Percentiles rank a stretch among this genome's conserved stretches.
Conservation (phyloP, 2,329 filamentous ascomycete species). For the Fusarium coicis region DNA sequence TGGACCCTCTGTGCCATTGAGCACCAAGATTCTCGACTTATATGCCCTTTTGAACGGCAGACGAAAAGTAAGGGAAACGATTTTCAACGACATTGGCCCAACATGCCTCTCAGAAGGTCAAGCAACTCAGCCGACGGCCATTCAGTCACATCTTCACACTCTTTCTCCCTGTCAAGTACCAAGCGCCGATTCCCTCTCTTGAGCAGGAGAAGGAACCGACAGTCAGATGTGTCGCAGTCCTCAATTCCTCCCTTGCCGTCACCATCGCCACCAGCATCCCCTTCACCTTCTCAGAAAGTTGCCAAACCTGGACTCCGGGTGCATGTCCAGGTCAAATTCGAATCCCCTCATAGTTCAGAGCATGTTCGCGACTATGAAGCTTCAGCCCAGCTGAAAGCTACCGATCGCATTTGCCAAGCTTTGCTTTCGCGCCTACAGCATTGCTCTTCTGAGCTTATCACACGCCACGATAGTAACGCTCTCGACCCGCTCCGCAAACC, state of each 20-base stretch:
- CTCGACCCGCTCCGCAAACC: conserved; percentile 52
- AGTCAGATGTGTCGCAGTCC: conserved; percentile 38
- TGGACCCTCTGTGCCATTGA: conserved; percentile 36
- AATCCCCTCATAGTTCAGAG: conserved; percentile 55
- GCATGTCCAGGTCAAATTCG: conserved; percentile 58
- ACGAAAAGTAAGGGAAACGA: conserved; percentile 6
- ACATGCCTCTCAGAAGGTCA: conserved; percentile 43
- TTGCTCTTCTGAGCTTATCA: conserved; percentile 64
- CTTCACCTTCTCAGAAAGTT: conserved; percentile 16
- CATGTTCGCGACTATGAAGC: conserved; percentile 60
- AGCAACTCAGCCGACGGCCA: conserved; percentile 41
- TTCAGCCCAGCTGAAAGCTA: conserved; percentile 56
- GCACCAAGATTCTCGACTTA: conserved; percentile 14
- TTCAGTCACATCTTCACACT: conserved; percentile 37
- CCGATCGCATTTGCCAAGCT: conserved; percentile 59
- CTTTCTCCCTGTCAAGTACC: conserved; percentile 40
- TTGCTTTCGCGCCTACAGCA: conserved; percentile 63
- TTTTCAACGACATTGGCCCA: conserved; percentile 14
- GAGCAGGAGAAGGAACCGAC: conserved; percentile 42
- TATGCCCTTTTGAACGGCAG: neutral
- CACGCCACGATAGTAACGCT: conserved; percentile 61
- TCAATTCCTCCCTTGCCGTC: conserved; percentile 26
- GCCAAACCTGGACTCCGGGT: conserved; percentile 50
- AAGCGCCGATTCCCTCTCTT: conserved; percentile 48
- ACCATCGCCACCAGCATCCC: conserved; percentile 15